Evolutionary conservation across 768 basidiomycete genomes (phyloP).

Genomic region (Auricularia cornea): DNA sequence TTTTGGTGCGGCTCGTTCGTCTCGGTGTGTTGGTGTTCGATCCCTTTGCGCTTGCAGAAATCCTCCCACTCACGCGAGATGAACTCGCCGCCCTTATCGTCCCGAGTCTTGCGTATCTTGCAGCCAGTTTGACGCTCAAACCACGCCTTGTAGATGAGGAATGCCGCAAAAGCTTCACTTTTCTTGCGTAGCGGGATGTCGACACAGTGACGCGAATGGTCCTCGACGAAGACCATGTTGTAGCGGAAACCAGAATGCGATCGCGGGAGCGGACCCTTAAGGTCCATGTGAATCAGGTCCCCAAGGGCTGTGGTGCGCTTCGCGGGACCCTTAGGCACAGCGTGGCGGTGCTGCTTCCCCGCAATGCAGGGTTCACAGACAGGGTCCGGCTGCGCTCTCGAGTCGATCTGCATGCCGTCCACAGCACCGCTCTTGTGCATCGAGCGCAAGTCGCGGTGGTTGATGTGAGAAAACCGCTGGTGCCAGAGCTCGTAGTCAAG

Average conservation of each 20-base stretch:
- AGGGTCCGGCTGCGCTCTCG: no score
- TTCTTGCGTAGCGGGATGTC: background rate
- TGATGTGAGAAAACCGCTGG: background rate
- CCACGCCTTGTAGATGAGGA: background rate
- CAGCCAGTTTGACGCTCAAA: background rate
- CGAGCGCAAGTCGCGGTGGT: background rate
- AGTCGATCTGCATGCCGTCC: no score
- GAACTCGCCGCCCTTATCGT: constrained; percentile 1
- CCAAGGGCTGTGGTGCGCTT: background rate
- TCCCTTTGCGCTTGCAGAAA: background rate
- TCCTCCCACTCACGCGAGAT: background rate
- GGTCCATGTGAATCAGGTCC: background rate
- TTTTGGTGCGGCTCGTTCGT: background rate
- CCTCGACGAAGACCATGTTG: background rate
- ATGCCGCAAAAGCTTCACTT: background rate
- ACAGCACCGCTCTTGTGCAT: no score
- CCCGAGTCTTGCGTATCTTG: no score
- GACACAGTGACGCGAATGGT: no score
- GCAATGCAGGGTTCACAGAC: background rate
- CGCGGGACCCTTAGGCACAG: background rate
- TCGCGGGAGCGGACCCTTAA: background rate
- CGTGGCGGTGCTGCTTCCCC: background rate
- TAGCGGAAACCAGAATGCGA: background rate
- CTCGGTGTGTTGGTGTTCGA: background rate
- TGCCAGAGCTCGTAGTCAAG: background rate